Percentiles rank a stretch among this genome's conserved stretches.
These are phyloP conservation scores for Colletotrichum tanaceti DNA, from an alignment of 2,329 filamentous ascomycete genomes.

Conservation along the genomic window DNA sequence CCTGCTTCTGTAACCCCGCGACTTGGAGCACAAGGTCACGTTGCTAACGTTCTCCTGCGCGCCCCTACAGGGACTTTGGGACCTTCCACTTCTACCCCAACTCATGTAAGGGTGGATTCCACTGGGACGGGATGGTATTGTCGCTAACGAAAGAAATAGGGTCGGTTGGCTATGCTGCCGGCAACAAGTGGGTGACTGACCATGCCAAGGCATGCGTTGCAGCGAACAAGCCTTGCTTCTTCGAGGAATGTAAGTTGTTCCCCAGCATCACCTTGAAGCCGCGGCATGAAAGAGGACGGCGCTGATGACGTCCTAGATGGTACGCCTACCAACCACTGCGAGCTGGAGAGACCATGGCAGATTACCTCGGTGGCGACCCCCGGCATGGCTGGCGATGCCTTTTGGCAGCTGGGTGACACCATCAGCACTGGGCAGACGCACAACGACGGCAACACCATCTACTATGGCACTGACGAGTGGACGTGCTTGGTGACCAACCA, in stretches of 20 bases:
- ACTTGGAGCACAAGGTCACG: no score
- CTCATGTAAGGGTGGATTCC: constrained; percentile 45
- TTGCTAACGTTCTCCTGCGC: neutral
- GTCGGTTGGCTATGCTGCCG: constrained; percentile 33
- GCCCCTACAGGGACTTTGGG: constrained; percentile 54
- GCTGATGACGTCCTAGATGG: constrained; percentile 42
- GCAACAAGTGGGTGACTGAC: constrained; percentile 43
- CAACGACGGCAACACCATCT: constrained; percentile 60
- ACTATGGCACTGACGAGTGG: constrained; percentile 55
- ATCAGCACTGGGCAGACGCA: constrained; percentile 55
- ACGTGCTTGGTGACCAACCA: constrained; percentile 59
- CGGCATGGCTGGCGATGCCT: constrained; percentile 52
- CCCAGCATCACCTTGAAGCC: neutral
- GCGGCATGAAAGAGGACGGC: accelerated
- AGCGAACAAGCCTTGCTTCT: constrained; percentile 48
- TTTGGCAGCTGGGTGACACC: constrained; percentile 56
- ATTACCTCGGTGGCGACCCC: constrained; percentile 46
- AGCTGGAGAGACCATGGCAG: constrained; percentile 63
- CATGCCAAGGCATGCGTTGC: constrained; percentile 47
- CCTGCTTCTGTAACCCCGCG: neutral
- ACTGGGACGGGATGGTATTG: constrained; percentile 32
- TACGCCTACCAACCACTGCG: constrained; percentile 44
- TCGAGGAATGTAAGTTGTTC: constrained; percentile 49
- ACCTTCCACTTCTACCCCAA: constrained; percentile 49
- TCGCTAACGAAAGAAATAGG: constrained; percentile 34